A percentile compares a stretch with the other conserved stretches of the same genome.
Evolutionary conservation across 2,329 filamentous ascomycete species (phyloP).

Genomic region (Paecilomyces variotii): DNA sequence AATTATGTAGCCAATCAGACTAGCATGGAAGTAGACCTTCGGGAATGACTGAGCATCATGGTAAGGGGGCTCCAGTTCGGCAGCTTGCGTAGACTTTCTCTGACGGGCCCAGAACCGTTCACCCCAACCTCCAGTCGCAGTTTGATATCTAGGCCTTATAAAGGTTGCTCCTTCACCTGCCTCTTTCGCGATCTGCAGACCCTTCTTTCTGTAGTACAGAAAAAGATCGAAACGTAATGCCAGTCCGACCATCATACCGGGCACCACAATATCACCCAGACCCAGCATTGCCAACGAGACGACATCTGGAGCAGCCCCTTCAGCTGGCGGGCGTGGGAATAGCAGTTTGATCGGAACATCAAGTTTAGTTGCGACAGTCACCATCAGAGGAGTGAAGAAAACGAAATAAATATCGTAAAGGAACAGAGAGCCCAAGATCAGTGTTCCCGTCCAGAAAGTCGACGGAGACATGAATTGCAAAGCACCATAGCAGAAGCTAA

Average conservation of each 20-base stretch:
- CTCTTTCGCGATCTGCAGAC: conserved; percentile 35
- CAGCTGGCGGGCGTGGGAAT: conserved; percentile 57
- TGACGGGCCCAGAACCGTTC: conserved; percentile 67
- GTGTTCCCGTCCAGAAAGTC: conserved; percentile 71
- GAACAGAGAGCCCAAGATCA: conserved; percentile 73
- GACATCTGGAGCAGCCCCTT: conserved; percentile 35
- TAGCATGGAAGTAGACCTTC: conserved; percentile 79
- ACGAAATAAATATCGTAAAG: conserved; percentile 82
- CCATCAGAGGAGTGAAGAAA: conserved; percentile 47
- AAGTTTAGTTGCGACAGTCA: conserved; percentile 68
- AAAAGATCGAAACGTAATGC: conserved; percentile 89
- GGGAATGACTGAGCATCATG: conserved; percentile 49
- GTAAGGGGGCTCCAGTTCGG: conserved; percentile 26
- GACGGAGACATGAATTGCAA: conserved; percentile 82
- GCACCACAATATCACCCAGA: conserved; percentile 87
- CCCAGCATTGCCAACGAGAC: conserved; percentile 66
- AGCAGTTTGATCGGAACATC: conserved; percentile 91
- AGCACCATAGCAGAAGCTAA: conserved; percentile 76
- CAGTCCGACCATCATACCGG: conserved; percentile 81
- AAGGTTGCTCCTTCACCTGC: conserved; percentile 11
- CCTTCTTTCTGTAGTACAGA: conserved; percentile 65
- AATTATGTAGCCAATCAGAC: conserved; percentile 65
- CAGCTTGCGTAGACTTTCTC: conserved; percentile 14
- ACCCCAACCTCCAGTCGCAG: conserved; percentile 68
- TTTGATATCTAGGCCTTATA: conserved; percentile 33